Base-by-base conservation (phyloP, 2,329 filamentous ascomycete genomes). In the Colletotrichum sp. region DNA sequence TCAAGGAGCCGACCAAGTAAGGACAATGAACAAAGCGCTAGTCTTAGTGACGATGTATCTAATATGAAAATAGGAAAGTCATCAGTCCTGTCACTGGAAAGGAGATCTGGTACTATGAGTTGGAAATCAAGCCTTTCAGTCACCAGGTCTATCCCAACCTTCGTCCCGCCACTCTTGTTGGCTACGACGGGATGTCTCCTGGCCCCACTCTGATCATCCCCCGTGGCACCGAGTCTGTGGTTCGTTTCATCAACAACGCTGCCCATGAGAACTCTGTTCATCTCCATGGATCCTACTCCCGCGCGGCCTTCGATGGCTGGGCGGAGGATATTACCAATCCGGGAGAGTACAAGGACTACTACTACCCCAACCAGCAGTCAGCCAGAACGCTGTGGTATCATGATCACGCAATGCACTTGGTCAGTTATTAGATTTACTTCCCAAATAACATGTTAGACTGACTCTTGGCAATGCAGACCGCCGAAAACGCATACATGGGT, bases 291-390 rank as follows among this genome's bases (percentile, higher is more conserved):
- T 90, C 88, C 16, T 89, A 86, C 61, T 87, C 87, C 28, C 83
- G 85, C 12, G 83, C 86, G 12, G 85, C 85, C 3, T 79, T 77
- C 39, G 79, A 89, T 76, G 89, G 89, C 0, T 91, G 89, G 89
- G 90, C 90, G 2, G 86, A 87, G 65, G 90, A 92, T 77, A 83
- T 86, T 24, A 88, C 88, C 2, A 68, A 82, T 1, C 86, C 87
- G 0, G 89, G 89, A 3, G 83, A 92, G 79, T 91, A 88, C 82
- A 92, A 92, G 80, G 91, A 92, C 75, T 92, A 92, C 81, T 92
- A 92, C 80, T 92, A 91, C 78, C 90, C 90, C 9, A 92, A 92
- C 79, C 82, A 80, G 10, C 88, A 92, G 79, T 85, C 84, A 39
- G 89, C 87, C 4, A 85, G 90, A 48, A 85, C 88, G 1, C 84